Evolutionary conservation across 1,284 basidiomycete species (phyloP), one percentile per base, ranked within the genome.

Genomic region (Sparassis latifolia): DNA sequence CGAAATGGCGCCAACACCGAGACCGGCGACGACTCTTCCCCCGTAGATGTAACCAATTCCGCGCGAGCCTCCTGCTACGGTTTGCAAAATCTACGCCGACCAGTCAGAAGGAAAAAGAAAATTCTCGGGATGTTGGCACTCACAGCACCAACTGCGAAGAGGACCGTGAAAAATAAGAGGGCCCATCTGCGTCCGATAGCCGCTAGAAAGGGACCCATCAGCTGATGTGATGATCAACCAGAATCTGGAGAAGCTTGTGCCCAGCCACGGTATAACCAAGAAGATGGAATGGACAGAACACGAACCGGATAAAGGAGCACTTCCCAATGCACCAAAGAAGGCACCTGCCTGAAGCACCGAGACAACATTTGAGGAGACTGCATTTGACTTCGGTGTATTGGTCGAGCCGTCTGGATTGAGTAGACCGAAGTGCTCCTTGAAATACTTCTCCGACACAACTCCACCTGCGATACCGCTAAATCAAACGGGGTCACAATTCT

Each of bases 311-410:
- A 86, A 59, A 0, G 83, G 84, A 0, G 81, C 79, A 55, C 77
- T 82, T 27, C 74, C 71, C 4, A 91, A 62, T 10, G 88, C 84
- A 44, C 89, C 88, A 61, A 91, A 90, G 74, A 90, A 90, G 2
- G 84, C 84, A 39, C 87, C 87, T 2, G 82, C 88, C 63, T 89
- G 87, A 20, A 91, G 76, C 27, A 90, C 85, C 6, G 86, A 84
- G 29, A 90, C 88, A 49, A 86, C 75, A 58, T 84, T 83, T 44
- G 74, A 76, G 5, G 76, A 81, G 30, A 90, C 71, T 2, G 71
- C 69, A 55, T 79, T 70, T 9, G 63, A 60, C 44, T 69, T 70
- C 30, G 55, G 57, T 27, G 57, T 65, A 54, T 70, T 66, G 10
- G 67, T 59, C 1, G 54, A 52, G 29, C 74, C 75, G 48, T 76